Percentiles rank a stretch among this genome's conserved stretches.
Evolutionary conservation across 2,329 filamentous ascomycete species (phyloP).

Genomic region (Graphium sp.): DNA sequence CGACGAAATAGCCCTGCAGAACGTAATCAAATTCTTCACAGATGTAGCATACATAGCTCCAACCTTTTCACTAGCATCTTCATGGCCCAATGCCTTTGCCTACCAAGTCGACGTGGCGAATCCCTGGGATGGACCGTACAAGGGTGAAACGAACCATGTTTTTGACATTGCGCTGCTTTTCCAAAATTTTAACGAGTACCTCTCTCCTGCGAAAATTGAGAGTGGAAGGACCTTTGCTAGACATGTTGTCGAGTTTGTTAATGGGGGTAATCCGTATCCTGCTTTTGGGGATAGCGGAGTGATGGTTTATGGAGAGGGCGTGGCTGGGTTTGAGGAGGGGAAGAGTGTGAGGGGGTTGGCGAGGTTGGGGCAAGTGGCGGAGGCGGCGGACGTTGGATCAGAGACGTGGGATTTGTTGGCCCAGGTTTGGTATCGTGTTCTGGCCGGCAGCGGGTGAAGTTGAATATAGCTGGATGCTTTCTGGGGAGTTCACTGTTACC

Average conservation of each 20-base stretch:
- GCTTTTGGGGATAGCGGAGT: too few relatives aligned
- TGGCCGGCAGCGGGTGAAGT: too few relatives aligned
- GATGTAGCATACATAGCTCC: not conserved
- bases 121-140: not conserved
- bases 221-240: not conserved
- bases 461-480: too few relatives aligned
- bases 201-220: not conserved
- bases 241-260: not conserved
- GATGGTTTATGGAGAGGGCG: too few relatives aligned
- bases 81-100: not conserved
- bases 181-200: conserved; percentile 1
- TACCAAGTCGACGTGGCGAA: not conserved
- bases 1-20: not conserved
- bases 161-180: not conserved
- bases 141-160: not conserved
- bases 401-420: not conserved
- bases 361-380: too few relatives aligned
- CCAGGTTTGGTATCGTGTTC: conserved; percentile 1
- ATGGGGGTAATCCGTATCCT: not conserved
- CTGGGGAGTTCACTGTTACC: too few relatives aligned
- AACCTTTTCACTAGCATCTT: not conserved
- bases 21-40: not conserved
- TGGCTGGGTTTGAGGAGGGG: too few relatives aligned
- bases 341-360: too few relatives aligned
- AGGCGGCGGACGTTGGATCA: too few relatives aligned